Conservation (phyloP, 805 yeast species). For the Suhomyces kilbournensis region DNA sequence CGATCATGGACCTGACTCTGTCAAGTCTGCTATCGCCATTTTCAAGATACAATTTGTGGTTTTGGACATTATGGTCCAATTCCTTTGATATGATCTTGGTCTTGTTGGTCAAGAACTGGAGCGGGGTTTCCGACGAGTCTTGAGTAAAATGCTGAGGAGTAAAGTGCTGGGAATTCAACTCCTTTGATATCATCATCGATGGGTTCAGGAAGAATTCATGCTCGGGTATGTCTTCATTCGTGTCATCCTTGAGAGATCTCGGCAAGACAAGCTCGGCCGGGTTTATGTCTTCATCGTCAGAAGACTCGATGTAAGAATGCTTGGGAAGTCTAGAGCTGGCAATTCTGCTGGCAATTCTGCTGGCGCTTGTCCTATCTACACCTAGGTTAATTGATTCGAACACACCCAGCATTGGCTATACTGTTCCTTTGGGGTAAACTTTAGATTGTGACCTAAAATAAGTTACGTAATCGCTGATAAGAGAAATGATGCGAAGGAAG, state of each 20-base stretch:
- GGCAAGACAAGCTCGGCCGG: slow-evolving; percentile 15
- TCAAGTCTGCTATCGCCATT: slow-evolving; percentile 34
- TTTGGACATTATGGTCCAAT: slow-evolving; percentile 17
- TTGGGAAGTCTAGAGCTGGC: background rate
- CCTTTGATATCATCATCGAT: slow-evolving; percentile 9
- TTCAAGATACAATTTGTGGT: slow-evolving; percentile 25
- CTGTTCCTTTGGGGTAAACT: background rate
- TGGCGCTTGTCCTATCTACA: background rate
- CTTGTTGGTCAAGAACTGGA: slow-evolving; percentile 29
- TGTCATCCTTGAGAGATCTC: slow-evolving; percentile 3
- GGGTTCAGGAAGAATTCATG: slow-evolving; percentile 20
- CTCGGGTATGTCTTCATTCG: slow-evolving; percentile 7
- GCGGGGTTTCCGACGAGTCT: slow-evolving; percentile 20
- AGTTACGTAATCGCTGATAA: background rate
- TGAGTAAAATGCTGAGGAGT: background rate
- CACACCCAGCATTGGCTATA: background rate
- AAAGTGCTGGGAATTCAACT: background rate
- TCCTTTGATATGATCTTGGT: slow-evolving; percentile 22
- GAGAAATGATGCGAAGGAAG: background rate
- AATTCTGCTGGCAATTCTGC: no score
- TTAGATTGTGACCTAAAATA: background rate
- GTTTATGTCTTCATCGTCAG: slow-evolving; percentile 13
- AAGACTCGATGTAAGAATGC: slow-evolving; percentile 8
- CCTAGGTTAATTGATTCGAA: slow-evolving; percentile 16
- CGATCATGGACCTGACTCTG: slow-evolving; percentile 25